These are phyloP conservation scores for Solanum aculeatissimum DNA, from an alignment of 305 asterid species.

Conservation along the genomic window DNA sequence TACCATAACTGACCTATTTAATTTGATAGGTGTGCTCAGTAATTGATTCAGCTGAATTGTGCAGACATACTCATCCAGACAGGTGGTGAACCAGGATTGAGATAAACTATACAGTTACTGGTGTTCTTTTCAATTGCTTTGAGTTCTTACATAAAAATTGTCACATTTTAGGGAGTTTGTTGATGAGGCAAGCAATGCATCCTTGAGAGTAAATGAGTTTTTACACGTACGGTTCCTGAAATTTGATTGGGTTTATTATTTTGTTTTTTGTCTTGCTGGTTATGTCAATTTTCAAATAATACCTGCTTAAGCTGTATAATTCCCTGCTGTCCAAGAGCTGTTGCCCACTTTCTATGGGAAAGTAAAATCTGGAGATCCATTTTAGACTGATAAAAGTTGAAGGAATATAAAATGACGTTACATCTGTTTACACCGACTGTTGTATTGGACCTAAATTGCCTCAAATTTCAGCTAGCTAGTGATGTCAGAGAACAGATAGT, in stretches of 20 bases:
- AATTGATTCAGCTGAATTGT: conserved; percentile 84
- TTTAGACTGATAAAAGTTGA: not conserved
- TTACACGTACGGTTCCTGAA: conserved; percentile 82
- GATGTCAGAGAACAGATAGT: not conserved
- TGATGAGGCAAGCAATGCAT: conserved; percentile 80
- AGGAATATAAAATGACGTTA: not conserved
- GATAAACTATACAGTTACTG: not conserved
- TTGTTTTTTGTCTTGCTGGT: not conserved
- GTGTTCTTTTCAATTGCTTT: not conserved
- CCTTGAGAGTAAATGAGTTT: conserved; percentile 68
- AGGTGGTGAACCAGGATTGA: conserved; percentile 27
- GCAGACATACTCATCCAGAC: conserved; percentile 98
- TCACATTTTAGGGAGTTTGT: conserved; percentile 52
- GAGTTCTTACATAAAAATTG: not conserved
- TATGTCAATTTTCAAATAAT: not conserved
- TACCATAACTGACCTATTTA: not conserved
- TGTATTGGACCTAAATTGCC: not conserved
- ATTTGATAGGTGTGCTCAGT: conserved; percentile 76
- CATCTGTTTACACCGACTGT: not conserved
- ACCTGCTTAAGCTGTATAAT: not conserved
- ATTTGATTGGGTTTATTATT: conserved; percentile 8
- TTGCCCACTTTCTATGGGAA: not conserved
- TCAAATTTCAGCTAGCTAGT: not conserved
- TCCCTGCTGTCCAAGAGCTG: not conserved
- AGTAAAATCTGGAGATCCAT: not conserved